phyloP scores from a whole-genome alignment of 1,284 basidiomycete species.

The Cystobasidium sp. region DNA sequence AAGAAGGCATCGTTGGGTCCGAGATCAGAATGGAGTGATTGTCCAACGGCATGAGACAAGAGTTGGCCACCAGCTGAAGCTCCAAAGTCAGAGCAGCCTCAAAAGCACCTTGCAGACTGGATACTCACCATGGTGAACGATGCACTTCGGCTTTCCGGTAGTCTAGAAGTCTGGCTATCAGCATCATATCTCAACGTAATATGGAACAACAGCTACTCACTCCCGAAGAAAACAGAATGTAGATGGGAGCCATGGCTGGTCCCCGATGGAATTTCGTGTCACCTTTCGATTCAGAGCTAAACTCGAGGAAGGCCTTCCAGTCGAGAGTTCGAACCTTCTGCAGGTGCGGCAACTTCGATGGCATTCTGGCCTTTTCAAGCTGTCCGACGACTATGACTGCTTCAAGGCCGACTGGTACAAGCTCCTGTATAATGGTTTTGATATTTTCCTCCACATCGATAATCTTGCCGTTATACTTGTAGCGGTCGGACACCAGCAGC shows the following conservation, averaged over 20 bases:
- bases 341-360: not conserved
- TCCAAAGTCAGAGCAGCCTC: not conserved
- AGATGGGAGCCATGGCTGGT: constrained; percentile 73
- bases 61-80: constrained; percentile 68
- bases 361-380: constrained; percentile 52
- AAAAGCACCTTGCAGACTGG: not conserved
- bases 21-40: constrained; percentile 72
- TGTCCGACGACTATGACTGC: constrained; percentile 66
- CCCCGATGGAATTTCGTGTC: constrained; percentile 51
- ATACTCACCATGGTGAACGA: constrained; percentile 64
- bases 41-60: constrained; percentile 1
- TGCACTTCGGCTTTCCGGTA: constrained; percentile 59
- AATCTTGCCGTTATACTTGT: constrained; percentile 35
- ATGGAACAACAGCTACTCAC: constrained; percentile 66
- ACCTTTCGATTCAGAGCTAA: not conserved
- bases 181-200: not conserved
- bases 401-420: not conserved
- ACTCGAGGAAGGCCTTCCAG: constrained; percentile 59
- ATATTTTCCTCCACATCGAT: constrained; percentile 64
- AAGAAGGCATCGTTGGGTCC: constrained; percentile 5
- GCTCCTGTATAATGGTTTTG: constrained; percentile 12
- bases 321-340: not conserved
- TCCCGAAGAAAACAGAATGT: constrained; percentile 86
- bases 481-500: constrained; percentile 2
- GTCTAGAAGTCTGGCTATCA: not conserved